Conservation (phyloP, 1,284 basidiomycete genomes). For the Microbotryum violaceum region DNA sequence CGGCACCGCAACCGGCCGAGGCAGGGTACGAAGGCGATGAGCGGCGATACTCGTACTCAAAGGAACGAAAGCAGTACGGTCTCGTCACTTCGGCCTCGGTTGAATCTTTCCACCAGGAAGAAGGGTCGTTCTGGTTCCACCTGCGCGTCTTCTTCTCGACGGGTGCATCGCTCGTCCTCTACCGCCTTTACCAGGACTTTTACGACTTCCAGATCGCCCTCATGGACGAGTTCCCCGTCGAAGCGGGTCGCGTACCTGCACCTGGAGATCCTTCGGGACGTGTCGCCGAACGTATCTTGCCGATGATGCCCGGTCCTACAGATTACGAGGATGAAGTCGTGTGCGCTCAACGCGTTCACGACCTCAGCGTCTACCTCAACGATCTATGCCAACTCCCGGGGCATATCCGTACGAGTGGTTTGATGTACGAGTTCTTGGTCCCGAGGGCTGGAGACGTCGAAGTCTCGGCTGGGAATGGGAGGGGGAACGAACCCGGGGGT, state of each 20-base stretch:
- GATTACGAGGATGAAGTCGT: conserved; percentile 75
- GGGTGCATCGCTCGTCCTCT: conserved; percentile 71
- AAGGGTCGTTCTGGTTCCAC: conserved; percentile 95
- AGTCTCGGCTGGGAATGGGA: conserved; percentile 39
- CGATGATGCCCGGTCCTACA: conserved; percentile 92
- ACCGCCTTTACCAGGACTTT: conserved; percentile 95
- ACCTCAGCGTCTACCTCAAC: conserved; percentile 81
- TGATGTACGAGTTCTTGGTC: conserved; percentile 77
- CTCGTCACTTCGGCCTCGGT: conserved; percentile 82
- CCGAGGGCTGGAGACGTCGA: conserved; percentile 80
- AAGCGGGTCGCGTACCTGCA: conserved; percentile 60
- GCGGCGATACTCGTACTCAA: conserved; percentile 29
- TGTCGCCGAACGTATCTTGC: conserved; percentile 60
- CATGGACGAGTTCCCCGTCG: conserved; percentile 74
- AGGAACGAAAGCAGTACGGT: conserved; percentile 46
- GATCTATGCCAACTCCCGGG: conserved; percentile 63
- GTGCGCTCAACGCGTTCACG: conserved; percentile 69
- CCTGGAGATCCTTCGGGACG: conserved; percentile 39
- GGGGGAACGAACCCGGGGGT: conserved; percentile 8
- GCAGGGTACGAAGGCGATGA: conserved; percentile 2
- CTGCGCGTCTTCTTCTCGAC: conserved; percentile 72
- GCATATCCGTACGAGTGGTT: conserved; percentile 70
- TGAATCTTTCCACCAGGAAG: conserved; percentile 92
- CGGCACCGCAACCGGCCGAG: not conserved
- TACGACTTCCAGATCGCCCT: conserved; percentile 93